These are phyloP conservation scores for Sugiyamaella castrensis DNA, from an alignment of 1,139 yeast species.

Conservation along the genomic window DNA sequence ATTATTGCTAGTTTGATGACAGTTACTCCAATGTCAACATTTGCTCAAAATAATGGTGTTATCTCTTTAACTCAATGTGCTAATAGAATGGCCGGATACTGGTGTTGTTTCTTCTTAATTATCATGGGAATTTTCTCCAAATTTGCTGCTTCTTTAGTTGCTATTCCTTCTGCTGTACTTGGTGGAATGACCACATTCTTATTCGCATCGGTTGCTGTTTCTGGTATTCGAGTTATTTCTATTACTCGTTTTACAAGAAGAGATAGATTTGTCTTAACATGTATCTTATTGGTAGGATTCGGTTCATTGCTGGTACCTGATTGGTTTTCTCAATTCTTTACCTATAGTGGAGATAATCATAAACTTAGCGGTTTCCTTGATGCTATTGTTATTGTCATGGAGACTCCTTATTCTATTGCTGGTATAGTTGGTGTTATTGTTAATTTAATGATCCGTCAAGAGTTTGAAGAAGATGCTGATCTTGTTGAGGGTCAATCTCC, in stretches of 20 bases:
- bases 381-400: slow-evolving; percentile 80
- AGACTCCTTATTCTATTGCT: slow-evolving; percentile 81
- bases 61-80: slow-evolving; percentile 90
- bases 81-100: slow-evolving; percentile 77
- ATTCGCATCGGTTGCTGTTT: slow-evolving; percentile 83
- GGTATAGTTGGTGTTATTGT: slow-evolving; percentile 74
- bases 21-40: slow-evolving; percentile 79
- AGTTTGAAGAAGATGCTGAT: slow-evolving; percentile 42
- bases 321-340: slow-evolving; percentile 76
- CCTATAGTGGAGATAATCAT: slow-evolving; percentile 65
- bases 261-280: slow-evolving; percentile 79
- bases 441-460: slow-evolving; percentile 71
- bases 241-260: slow-evolving; percentile 73
- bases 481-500: slow-evolving; percentile 9
- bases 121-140: slow-evolving; percentile 86
- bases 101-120: slow-evolving; percentile 80
- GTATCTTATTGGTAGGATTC: slow-evolving; percentile 70
- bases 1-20: slow-evolving; percentile 61
- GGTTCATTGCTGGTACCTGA: slow-evolving; percentile 71
- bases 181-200: slow-evolving; percentile 94
- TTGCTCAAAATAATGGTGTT: slow-evolving; percentile 94
- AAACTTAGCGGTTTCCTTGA: slow-evolving; percentile 68
- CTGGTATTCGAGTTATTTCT: slow-evolving; percentile 79
- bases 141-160: slow-evolving; percentile 83
- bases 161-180: slow-evolving; percentile 79